Conservation (phyloP, 306 rosid genomes). For the Cucumis melo region DNA sequence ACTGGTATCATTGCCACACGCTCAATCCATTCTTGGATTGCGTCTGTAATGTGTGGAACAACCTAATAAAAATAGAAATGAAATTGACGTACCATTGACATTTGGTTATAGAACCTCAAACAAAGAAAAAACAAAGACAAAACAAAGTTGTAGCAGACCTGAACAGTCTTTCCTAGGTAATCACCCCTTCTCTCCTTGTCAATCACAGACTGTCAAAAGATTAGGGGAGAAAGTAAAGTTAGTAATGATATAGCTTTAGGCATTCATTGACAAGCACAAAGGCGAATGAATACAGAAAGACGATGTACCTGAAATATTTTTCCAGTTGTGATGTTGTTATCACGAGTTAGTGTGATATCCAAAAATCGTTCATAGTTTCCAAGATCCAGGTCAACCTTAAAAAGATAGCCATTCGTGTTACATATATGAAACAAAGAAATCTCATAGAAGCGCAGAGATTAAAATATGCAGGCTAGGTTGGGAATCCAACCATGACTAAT, state of each 20-base stretch:
- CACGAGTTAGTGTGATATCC: slow-evolving; percentile 78
- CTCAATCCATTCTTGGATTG: slow-evolving; percentile 42
- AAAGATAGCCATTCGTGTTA: neutral
- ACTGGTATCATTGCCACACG: slow-evolving; percentile 27
- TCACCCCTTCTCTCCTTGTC: slow-evolving; percentile 39
- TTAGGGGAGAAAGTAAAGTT: neutral
- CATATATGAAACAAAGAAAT: neutral
- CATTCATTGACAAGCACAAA: neutral
- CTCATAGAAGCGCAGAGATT: neutral
- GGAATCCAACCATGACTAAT: neutral
- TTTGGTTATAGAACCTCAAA: neutral
- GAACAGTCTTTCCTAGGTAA: slow-evolving; percentile 44
- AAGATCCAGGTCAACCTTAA: slow-evolving; percentile 95
- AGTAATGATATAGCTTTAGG: neutral
- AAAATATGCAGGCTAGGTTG: neutral
- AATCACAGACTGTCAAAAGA: slow-evolving; percentile 23
- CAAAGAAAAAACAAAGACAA: neutral
- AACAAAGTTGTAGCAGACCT: slow-evolving; percentile 13
- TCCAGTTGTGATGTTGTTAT: slow-evolving; percentile 88
- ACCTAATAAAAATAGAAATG: slow-evolving; percentile 13
- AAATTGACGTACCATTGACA: neutral
- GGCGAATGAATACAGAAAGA: neutral
- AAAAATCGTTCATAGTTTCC: slow-evolving; percentile 94
- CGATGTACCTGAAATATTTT: slow-evolving; percentile 82
- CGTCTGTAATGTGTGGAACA: slow-evolving; percentile 47